Evolutionary conservation across 768 basidiomycete genomes (phyloP), one percentile per base, ranked within the genome.

Genomic region (Mycena belliarum): DNA sequence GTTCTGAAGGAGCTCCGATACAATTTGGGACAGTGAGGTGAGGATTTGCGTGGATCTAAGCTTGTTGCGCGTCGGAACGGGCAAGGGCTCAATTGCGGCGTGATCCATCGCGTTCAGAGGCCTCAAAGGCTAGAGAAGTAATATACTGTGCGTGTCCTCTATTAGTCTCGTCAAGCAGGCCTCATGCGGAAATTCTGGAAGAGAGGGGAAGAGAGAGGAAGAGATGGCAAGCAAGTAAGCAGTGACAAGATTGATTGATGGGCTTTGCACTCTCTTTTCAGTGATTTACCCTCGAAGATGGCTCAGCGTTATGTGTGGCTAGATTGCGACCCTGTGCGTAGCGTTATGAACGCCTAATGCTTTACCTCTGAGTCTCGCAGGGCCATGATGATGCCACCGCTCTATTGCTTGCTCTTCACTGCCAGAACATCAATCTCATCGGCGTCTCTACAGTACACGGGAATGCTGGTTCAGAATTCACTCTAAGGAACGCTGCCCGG

Each of bases 361-460:
- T 23, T 12, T 35, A 29, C 57, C 38, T 12, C 40, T 51, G 35
- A 64, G 37, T 55, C 11, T 42, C 43, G 44, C 49, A 92, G 90
- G 93, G 93, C 15, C 93, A 95, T 65, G 93, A 96, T 65, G 93
- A 95, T 74, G 94, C 90, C 6, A 86, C 85, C 12, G 92, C 91
- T 4, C 86, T 95, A 49, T 75, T 95, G 67, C 73, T 95, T 10
- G 91, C 91, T 5, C 67, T 89, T 6, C 83, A 91, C 62, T 79
- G 79, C 14, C 78, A 81, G 1, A 79, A 86, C 57, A 80, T 94
- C 54, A 71, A 80, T 35, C 82, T 96, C 20, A 72, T 93, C 7
- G 94, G 93, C 1, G 74, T 95, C n/a, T 94, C 93, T 0, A 91
- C 91, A 24, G 93, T 91, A 71, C 90, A 94, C 69, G 93, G 93